A percentile compares a stretch with the other conserved stretches of the same genome.
Conservation (phyloP, 257 asterid species). For the Solanum corneliomulleri region DNA sequence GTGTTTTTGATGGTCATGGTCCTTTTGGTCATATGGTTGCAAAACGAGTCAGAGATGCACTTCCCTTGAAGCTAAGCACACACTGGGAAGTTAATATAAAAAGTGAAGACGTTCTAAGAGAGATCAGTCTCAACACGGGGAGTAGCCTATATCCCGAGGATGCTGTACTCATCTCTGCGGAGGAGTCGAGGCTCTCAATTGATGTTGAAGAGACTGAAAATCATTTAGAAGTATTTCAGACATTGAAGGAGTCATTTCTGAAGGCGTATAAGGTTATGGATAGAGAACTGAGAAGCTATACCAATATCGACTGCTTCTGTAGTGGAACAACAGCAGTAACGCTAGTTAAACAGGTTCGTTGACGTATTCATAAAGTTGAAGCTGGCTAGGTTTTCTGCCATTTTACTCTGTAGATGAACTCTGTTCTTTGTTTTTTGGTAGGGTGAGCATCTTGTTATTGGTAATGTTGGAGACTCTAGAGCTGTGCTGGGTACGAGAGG, state of each 20-base stretch:
- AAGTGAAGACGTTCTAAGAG: constrained; percentile 40
- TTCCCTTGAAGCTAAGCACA: constrained; percentile 54
- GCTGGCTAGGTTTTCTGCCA: not conserved
- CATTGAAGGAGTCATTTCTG: constrained; percentile 11
- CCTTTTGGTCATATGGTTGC: constrained; percentile 83
- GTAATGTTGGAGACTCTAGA: constrained; percentile 71
- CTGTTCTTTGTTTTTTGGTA: constrained; percentile 3
- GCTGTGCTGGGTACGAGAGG: constrained; percentile 59
- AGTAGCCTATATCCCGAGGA: constrained; percentile 38
- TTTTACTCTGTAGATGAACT: not conserved
- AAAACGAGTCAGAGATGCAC: constrained; percentile 59
- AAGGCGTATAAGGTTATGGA: constrained; percentile 66
- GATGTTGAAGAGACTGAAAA: constrained; percentile 27
- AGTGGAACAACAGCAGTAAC: constrained; percentile 21
- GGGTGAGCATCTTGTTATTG: constrained; percentile 65
- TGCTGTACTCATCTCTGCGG: constrained; percentile 33
- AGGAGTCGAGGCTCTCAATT: constrained; percentile 37
- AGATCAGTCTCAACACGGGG: constrained; percentile 29
- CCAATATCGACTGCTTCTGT: constrained; percentile 11
- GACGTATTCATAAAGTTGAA: not conserved
- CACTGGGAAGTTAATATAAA: constrained; percentile 62
- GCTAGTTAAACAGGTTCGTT: constrained; percentile 9
- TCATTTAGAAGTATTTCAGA: not conserved
- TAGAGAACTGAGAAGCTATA: constrained; percentile 12
- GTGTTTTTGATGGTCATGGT: constrained; percentile 77